Base-by-base conservation (phyloP, 257 asterid species). In the Lycium barbarum region DNA sequence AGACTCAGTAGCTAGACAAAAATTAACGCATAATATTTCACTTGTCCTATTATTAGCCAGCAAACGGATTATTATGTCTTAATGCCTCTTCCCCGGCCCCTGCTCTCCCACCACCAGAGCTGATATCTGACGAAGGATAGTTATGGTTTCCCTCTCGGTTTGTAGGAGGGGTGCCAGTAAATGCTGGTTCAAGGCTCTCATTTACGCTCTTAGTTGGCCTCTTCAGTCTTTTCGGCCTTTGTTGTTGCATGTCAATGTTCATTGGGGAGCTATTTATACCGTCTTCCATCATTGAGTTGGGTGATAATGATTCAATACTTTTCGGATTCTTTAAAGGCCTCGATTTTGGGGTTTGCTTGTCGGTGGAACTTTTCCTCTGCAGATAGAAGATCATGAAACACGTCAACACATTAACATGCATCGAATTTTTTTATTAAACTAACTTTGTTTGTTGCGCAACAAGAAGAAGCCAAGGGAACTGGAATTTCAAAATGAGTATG, bases 161-260 rank as follows among this genome's bases (percentile, higher is more conserved):
- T 45, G 83, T 73, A 58, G 74, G 74, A 40, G 89, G 54, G 66
- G 84, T 82, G 80, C 94, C 95, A 13, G 95, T 90, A 88, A 93
- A 92, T 35, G 98, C 98, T 49, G 99, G 99, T 86, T 97, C 99
- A 9, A 97, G 91, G 90, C 88, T 92, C 81, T 93, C 98, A 14
- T 97, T 95, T 26, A 97, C 95, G 22, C 99, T 95, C 92, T 94
- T 97, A 53, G 98, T 97, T 12, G 97, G 98, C 88, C 99, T 93
- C 87, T 91, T 97, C 92, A 91, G 80, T 86, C 99, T 92, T 93
- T 95, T 97, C 9, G 98, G 96, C 87, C 97, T 89, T 87, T 92
- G 97, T 74, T 88, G 93, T 76, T 49, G 82, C 40, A 86, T n/a
- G 18, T 90, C 99, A 3, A 86, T 83, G 83, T 86, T 86, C 59